Evolutionary conservation across 179 eudicot genomes (phyloP).

Genomic region (Heliamphora pulchella): DNA sequence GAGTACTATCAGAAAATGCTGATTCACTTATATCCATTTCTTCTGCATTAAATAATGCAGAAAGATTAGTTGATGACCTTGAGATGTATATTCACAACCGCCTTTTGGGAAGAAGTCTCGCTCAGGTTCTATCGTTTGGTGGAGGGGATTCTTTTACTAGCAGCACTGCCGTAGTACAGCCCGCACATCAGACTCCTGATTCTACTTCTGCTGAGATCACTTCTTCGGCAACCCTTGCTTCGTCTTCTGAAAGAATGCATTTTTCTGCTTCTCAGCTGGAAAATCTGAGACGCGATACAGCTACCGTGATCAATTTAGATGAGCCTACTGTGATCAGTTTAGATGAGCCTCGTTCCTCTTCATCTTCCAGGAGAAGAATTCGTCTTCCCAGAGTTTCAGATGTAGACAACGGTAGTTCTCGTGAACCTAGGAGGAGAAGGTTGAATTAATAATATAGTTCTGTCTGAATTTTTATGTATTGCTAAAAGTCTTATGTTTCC

Average conservation of each 20-base stretch:
- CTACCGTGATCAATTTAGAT: constrained; percentile 10
- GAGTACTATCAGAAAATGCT: constrained; percentile 40
- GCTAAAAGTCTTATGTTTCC: constrained; percentile 5
- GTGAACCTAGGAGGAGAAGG: constrained; percentile 31
- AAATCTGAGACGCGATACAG: constrained; percentile 5
- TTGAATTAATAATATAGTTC: constrained; percentile 11
- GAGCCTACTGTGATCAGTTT: constrained; percentile 14
- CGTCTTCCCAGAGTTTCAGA: constrained; percentile 18
- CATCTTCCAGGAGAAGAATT: constrained; percentile 29
- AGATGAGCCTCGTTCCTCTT: constrained; percentile 18
- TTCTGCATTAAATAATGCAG: constrained; percentile 36
- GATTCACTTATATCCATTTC: constrained; percentile 43
- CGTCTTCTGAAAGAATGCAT: constrained; percentile 21
- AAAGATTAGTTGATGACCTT: constrained; percentile 37
- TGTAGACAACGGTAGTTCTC: constrained; percentile 18
- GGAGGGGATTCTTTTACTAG: constrained; percentile 9
- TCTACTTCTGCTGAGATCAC: constrained; percentile 2
- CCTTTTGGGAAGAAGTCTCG: constrained; percentile 9
- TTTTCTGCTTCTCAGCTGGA: constrained; percentile 17
- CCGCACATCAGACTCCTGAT: constrained; percentile 15
- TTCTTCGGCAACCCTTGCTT: constrained; percentile 13
- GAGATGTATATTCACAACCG: constrained; percentile 25
- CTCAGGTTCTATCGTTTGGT: constrained; percentile 14
- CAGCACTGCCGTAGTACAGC: background rate
- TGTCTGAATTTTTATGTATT: background rate